A percentile compares a stretch with the other conserved stretches of the same genome.
These are phyloP conservation scores for Xylariaceae sp. DNA, from an alignment of 2,329 filamentous ascomycete genomes.

Conservation along the genomic window DNA sequence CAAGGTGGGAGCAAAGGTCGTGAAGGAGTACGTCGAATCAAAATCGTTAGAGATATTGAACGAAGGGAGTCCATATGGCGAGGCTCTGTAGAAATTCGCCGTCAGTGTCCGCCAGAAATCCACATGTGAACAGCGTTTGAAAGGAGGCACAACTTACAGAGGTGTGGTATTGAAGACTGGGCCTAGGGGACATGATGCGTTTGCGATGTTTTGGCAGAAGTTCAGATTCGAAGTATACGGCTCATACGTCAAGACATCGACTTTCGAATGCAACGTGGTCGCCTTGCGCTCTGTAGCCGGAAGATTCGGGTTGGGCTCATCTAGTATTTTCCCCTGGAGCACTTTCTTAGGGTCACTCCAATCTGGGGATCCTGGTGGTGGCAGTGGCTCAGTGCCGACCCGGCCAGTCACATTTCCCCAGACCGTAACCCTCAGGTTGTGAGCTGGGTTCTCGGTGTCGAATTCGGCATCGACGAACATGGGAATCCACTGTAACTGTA, in stretches of 20 bases:
- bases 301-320: conserved; percentile 53
- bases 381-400: conserved; percentile 58
- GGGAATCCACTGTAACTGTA: conserved; percentile 78
- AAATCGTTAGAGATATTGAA: conserved; percentile 77
- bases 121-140: neutral
- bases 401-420: conserved; percentile 91
- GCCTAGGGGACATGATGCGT: conserved; percentile 71
- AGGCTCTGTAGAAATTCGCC: conserved; percentile 16
- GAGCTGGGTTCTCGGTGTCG: conserved; percentile 59
- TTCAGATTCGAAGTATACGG: conserved; percentile 59
- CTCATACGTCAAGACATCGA: conserved; percentile 77
- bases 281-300: conserved; percentile 52
- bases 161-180: conserved; percentile 65
- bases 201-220: conserved; percentile 70
- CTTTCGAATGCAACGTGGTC: conserved; percentile 72
- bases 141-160: conserved; percentile 41
- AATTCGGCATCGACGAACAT: conserved; percentile 75
- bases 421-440: conserved; percentile 75
- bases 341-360: conserved; percentile 65
- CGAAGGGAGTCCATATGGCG: conserved; percentile 60
- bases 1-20: conserved; percentile 76
- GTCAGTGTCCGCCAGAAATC: conserved; percentile 9
- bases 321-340: conserved; percentile 75
- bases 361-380: conserved; percentile 57
- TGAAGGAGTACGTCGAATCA: conserved; percentile 81